Evolutionary conservation across 2,329 filamentous ascomycete species (phyloP).

Genomic region (Amauroascus niger): DNA sequence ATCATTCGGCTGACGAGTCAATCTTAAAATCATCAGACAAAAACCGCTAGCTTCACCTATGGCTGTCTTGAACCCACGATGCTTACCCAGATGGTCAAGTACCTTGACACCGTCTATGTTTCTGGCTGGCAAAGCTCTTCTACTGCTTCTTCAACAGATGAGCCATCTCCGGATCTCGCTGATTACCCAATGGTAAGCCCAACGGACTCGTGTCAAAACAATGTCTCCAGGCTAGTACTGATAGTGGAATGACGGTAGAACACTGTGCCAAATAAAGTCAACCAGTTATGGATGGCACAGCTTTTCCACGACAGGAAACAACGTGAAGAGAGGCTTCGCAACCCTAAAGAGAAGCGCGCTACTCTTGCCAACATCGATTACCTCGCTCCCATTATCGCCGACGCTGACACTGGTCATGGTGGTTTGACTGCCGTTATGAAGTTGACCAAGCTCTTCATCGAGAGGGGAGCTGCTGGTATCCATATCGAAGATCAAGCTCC

Average conservation of each 20-base stretch:
- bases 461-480: conserved; percentile 93
- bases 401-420: conserved; percentile 94
- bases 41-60: conserved; percentile 86
- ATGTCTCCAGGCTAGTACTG: background rate
- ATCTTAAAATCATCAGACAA: conserved; percentile 46
- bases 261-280: conserved; percentile 96
- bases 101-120: conserved; percentile 95
- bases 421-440: conserved; percentile 99
- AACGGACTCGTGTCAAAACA: background rate
- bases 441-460: conserved; percentile 93
- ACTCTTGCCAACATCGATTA: conserved; percentile 79
- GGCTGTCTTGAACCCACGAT: conserved; percentile 96
- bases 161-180: conserved; percentile 93
- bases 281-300: conserved; percentile 95
- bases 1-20: background rate
- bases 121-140: conserved; percentile 98
- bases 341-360: conserved; percentile 60
- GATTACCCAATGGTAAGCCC: conserved; percentile 82
- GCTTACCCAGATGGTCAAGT: conserved; percentile 99
- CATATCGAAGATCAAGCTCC: conserved; percentile 98
- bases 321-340: conserved; percentile 80
- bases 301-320: conserved; percentile 99
- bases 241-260: conserved; percentile 52
- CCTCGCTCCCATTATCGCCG: conserved; percentile 88
- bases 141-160: conserved; percentile 86